A percentile compares a stretch with the other conserved stretches of the same genome.
phyloP scores from a whole-genome alignment of 2,329 filamentous ascomycete species.

The Alternaria arbusti region DNA sequence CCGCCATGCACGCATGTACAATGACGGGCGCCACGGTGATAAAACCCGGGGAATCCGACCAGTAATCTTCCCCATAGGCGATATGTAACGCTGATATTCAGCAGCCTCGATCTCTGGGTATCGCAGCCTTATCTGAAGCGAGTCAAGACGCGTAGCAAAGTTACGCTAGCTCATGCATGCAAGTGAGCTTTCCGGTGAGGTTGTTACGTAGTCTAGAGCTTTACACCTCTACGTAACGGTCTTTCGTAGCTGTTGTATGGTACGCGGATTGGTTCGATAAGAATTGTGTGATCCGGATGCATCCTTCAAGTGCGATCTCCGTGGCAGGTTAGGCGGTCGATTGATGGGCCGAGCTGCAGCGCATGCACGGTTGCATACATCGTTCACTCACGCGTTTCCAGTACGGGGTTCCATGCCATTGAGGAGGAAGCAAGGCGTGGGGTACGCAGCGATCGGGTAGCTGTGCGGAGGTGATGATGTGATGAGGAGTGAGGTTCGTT shows the following conservation, averaged over 20 bases:
- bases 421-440: constrained; percentile 15
- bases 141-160: constrained; percentile 9
- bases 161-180: constrained; percentile 25
- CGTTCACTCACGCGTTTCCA: neutral
- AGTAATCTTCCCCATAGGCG: constrained; percentile 21
- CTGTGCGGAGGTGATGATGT: constrained; percentile 21
- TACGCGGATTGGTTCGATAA: constrained; percentile 17
- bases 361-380: neutral
- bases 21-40: constrained; percentile 25
- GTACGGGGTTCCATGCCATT: constrained; percentile 11
- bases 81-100: constrained; percentile 35
- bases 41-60: constrained; percentile 17
- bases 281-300: neutral
- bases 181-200: constrained; percentile 23
- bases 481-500: constrained; percentile 27
- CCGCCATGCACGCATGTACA: constrained; percentile 35
- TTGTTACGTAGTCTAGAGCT: constrained; percentile 30
- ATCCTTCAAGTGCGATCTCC: neutral
- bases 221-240: constrained; percentile 16
- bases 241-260: constrained; percentile 12
- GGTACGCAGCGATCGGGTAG: constrained; percentile 16
- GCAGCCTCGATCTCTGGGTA: constrained; percentile 13
- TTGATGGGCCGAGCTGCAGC: neutral
- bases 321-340: constrained; percentile 13
- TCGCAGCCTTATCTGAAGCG: constrained; percentile 37